Evolutionary conservation across 73 alveolate species (phyloP).

Genomic region (Paramecium biaurelia): DNA sequence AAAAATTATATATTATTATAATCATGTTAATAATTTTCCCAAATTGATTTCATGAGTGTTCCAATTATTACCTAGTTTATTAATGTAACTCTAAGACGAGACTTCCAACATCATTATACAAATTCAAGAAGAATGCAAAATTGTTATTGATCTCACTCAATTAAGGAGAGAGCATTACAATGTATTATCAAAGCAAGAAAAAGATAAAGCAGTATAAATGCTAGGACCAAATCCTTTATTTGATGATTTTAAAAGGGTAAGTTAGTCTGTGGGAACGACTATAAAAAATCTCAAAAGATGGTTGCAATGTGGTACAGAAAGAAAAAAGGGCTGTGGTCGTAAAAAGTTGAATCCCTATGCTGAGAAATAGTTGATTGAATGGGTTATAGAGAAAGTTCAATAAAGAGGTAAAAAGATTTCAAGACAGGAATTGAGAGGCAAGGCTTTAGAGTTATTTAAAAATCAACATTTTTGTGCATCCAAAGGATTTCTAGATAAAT

Average conservation of each 20-base stretch:
- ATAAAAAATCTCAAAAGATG: slow-evolving; percentile 20
- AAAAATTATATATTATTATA: not conserved
- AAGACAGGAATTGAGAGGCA: not conserved
- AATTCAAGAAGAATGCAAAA: not conserved
- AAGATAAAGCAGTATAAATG: not conserved
- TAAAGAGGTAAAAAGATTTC: slow-evolving; percentile 11
- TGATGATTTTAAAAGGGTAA: not conserved
- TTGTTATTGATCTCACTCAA: not conserved
- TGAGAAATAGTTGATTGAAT: not conserved
- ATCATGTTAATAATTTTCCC: slow-evolving; percentile 32
- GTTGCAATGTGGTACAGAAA: not conserved
- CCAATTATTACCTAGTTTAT: slow-evolving; percentile 12
- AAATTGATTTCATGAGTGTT: slow-evolving; percentile 20
- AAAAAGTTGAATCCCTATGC: slow-evolving; percentile 29
- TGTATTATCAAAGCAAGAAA: not conserved
- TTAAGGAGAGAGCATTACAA: not conserved
- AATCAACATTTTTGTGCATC: slow-evolving; percentile 3
- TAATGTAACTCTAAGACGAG: slow-evolving; percentile 31
- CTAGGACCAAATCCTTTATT: not conserved
- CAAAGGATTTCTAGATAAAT: slow-evolving; percentile 32
- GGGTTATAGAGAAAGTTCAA: not conserved
- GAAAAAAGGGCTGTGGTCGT: slow-evolving; percentile 52
- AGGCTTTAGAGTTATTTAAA: not conserved
- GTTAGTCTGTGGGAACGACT: not conserved
- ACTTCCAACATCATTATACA: not conserved